Evolutionary conservation across 352 stramenopile species (phyloP), one percentile per base, ranked within the genome.

Genomic region (Pythium dissotocum): DNA sequence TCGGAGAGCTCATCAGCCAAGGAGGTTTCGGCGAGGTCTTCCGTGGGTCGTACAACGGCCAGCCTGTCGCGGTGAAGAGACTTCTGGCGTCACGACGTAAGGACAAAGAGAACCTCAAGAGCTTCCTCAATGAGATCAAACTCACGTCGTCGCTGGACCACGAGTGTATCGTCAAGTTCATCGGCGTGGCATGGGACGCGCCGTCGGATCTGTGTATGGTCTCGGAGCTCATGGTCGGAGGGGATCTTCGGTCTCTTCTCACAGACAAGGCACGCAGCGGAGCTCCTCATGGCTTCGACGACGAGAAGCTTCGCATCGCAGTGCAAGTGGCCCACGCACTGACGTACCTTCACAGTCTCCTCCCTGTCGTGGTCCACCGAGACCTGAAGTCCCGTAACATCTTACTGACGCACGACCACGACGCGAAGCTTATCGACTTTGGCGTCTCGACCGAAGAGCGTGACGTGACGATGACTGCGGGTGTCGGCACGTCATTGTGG

Each of bases 351-450:
- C 48, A 54, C 21, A 33, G n/a, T 28, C 48, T 54, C 5, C n/a
- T 16, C 5, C 48, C 48, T 33, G n/a, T 33, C 21, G 44, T 52
- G 10, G n/a, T 52, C 9, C 44, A 52, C 44, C 13, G n/a, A 7
- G 14, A 26, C 44, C 6, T 54, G 5, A 33, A 9, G 48, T 54
- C 48, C 3, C n/a, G 16, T 9, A 82, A 78, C 42, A 71, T 84
- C 26, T 59, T 79, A 33, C 61, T 85, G 2, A 75, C 70, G 0
- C 30, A 72, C 13, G 44, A 67, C 0, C 63, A 77, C 21, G 64
- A 70, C 4, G 40, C 75, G 4, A 84, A 88, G 58, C 61, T 88
- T 4, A 78, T 71, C 2, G 75, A 80, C 13, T 82, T 86, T 65
- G 70, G 76, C 48, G 69, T 66, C 21, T 35, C 21, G 4, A 55